A percentile compares a stretch with the other conserved stretches of the same genome.
Conservation (phyloP, 345 rosid genomes). For the Hibiscus mutabilis region DNA sequence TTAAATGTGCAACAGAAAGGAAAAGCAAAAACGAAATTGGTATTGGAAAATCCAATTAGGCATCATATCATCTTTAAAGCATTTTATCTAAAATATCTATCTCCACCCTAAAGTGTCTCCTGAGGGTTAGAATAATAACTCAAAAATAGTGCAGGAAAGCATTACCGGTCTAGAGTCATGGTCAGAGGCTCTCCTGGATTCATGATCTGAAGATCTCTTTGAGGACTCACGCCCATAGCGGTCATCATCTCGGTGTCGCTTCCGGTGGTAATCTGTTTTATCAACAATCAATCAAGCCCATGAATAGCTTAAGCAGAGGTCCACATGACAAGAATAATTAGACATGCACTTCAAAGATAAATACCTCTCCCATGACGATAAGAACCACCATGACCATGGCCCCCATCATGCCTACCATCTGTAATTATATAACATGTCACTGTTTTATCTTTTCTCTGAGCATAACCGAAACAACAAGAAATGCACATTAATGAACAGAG, state of each 20-base stretch:
- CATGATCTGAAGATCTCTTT: conserved; percentile 62
- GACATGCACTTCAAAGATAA: background rate
- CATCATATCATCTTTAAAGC: background rate
- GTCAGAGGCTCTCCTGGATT: conserved; percentile 55
- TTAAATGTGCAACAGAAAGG: background rate
- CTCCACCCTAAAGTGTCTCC: background rate
- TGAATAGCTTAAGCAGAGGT: background rate
- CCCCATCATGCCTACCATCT: conserved; percentile 80
- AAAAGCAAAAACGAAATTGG: background rate
- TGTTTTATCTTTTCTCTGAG: background rate
- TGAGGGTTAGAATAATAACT: background rate
- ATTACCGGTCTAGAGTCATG: conserved; percentile 66
- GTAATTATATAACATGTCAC: conserved; percentile 20
- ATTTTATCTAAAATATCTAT: background rate
- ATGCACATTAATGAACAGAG: background rate
- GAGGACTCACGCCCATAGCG: conserved; percentile 52
- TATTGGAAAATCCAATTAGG: background rate
- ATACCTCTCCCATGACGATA: conserved; percentile 69
- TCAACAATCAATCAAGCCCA: conserved; percentile 9
- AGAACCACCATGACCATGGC: conserved; percentile 62
- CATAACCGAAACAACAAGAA: background rate
- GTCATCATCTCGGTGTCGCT: conserved; percentile 85
- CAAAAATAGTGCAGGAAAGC: background rate
- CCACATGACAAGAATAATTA: background rate
- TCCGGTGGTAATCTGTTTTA: conserved; percentile 60